Percentiles rank a stretch among this genome's conserved stretches.
These are phyloP conservation scores for Cyamopsis tetragonoloba DNA, from an alignment of 306 rosid genomes.

Conservation along the genomic window DNA sequence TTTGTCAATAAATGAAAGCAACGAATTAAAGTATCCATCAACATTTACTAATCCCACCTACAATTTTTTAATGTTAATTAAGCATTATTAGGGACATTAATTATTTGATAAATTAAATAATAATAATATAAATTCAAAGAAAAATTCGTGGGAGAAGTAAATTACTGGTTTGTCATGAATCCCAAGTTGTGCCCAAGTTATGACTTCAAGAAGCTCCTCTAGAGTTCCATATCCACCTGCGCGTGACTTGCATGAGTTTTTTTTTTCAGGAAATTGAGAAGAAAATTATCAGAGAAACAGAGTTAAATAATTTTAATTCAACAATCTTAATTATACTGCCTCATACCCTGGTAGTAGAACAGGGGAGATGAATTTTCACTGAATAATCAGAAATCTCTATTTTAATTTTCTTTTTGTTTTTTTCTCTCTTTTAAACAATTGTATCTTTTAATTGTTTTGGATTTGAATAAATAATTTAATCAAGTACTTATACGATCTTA, in stretches of 20 bases:
- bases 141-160: neutral
- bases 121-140: neutral
- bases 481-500: too few relatives aligned
- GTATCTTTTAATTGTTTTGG: neutral
- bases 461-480: too few relatives aligned
- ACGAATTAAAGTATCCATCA: slow-evolving; percentile 92
- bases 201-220: slow-evolving; percentile 96
- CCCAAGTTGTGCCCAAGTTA: slow-evolving; percentile 99
- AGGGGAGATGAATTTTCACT: neutral
- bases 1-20: slow-evolving; percentile 85
- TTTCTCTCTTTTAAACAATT: neutral
- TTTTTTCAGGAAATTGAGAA: neutral
- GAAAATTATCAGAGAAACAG: neutral
- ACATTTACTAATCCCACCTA: slow-evolving; percentile 96
- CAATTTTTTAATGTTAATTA: slow-evolving; percentile 24
- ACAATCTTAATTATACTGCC: neutral
- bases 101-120: too few relatives aligned
- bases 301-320: neutral
- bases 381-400: neutral
- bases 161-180: slow-evolving; percentile 96
- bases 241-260: slow-evolving; percentile 25
- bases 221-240: slow-evolving; percentile 95
- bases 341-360: neutral
- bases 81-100: slow-evolving; percentile 5
- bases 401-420: neutral